Evolutionary conservation across 805 yeast species (phyloP), one percentile per base, ranked within the genome.

Genomic region (Wickerhamia fluorescens): DNA sequence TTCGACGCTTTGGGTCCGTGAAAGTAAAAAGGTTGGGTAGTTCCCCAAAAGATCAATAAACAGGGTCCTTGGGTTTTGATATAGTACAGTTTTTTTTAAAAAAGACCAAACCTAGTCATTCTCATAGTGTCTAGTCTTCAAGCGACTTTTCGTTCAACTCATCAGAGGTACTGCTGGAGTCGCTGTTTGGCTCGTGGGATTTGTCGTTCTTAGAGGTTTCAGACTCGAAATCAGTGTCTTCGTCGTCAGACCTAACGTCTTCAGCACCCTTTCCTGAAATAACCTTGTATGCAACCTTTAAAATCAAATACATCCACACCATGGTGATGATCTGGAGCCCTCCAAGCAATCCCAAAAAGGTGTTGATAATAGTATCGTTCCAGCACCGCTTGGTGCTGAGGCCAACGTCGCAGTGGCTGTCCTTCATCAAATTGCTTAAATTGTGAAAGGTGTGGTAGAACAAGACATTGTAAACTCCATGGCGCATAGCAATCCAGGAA

Each of bases 231-330:
- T 55, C 63, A 7, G 62, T 65, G 29, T 77, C 85, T 31, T 83
- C 94, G 32, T 69, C 78, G 43, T 84, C 95, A 49, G 89, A 78
- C 56, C 96, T 73, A 18, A 80, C 78, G 51, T 87, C 96, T 42
- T 84, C 94, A 2, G 95, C 95, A 20, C 75, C 74, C 14, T 56
- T 64, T 4, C 95, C 96, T 6, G 68, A 61, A 15, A 85, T 37
- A 14, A 86, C 89, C 49, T 70, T 76, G 31, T 66, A 51, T 7
- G 83, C 85, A 15, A 86, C 94, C 41, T 71, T 75, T 8, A 70
- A 37, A 34, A 87, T 86, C 58, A 81, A 64, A 46, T 61, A 73
- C 68, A 86, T 66, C 96, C 96, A 86, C 29, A 81, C 49, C 11
- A 76, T 33, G 19, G 76, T 72, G 20, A 87, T 56, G 4, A 72